These are phyloP conservation scores for Uronychia setigera DNA, from an alignment of 73 alveolate genomes.

Conservation along the genomic window DNA sequence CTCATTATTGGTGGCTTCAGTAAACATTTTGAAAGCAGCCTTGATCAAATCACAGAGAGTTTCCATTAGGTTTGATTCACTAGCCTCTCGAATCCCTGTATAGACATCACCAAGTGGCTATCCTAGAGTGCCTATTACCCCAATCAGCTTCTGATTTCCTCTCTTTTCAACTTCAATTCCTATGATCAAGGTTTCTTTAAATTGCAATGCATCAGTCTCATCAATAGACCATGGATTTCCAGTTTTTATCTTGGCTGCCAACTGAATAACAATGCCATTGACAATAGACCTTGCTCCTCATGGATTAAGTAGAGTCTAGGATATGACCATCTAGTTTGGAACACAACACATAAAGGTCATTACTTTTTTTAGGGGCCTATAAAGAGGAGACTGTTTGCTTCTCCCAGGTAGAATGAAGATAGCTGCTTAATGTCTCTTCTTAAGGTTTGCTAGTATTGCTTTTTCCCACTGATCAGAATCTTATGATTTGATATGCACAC, in stretches of 20 bases:
- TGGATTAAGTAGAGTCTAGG: not conserved
- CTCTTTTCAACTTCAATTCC: not conserved
- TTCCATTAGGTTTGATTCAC: not conserved
- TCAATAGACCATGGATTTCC: not conserved
- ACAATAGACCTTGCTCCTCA: not conserved
- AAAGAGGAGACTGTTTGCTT: not conserved
- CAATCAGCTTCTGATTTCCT: not conserved
- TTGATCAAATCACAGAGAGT: not conserved
- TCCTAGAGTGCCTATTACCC: not conserved
- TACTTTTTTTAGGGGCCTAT: not conserved
- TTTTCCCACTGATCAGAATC: too few relatives aligned
- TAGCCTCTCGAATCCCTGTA: not conserved
- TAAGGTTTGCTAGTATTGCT: too few relatives aligned
- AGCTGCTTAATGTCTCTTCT: not conserved
- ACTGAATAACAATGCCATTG: not conserved
- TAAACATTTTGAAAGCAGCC: slow-evolving; percentile 33
- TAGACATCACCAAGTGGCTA: not conserved
- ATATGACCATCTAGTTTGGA: not conserved
- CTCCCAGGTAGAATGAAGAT: not conserved
- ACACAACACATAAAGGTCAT: not conserved
- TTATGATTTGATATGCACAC: too few relatives aligned
- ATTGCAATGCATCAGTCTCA: not conserved
- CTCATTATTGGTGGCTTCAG: not conserved
- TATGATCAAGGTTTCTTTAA: not conserved
- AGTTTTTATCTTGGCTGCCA: not conserved